Conservation (phyloP, 371 early-diverging fungal genomes). For the Mortierella polycephala region DNA sequence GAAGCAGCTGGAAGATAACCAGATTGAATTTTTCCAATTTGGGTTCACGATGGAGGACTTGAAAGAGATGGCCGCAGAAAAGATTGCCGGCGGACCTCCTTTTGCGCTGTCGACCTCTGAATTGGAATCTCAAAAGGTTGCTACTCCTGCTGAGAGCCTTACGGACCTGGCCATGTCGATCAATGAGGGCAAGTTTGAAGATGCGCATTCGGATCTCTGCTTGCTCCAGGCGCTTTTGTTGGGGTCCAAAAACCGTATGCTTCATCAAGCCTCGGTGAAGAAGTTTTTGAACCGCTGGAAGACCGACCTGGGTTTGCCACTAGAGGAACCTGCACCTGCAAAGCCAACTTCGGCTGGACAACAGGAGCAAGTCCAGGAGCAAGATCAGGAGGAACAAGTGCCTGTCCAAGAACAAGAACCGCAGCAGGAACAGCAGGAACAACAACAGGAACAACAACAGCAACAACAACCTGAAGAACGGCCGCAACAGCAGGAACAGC, state of each 20-base stretch:
- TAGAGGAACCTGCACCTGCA: constrained; percentile 17
- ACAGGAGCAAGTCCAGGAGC: constrained; percentile 5
- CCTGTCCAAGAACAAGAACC: not conserved
- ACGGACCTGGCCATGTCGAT: constrained; percentile 34
- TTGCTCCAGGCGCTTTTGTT: constrained; percentile 36
- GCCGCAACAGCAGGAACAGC: constrained; percentile 1
- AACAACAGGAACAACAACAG: constrained; percentile 6
- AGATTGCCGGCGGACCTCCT: constrained; percentile 37
- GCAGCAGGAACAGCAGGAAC: constrained; percentile 2
- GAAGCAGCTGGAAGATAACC: constrained; percentile 41
- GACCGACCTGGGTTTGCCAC: constrained; percentile 35
- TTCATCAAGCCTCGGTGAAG: constrained; percentile 40
- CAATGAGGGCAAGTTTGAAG: constrained; percentile 26
- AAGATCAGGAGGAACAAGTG: not conserved
- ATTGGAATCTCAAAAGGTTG: constrained; percentile 18
- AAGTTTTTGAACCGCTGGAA: constrained; percentile 52
- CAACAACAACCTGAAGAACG: constrained; percentile 6
- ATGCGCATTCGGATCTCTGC: constrained; percentile 38
- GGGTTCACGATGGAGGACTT: constrained; percentile 37
- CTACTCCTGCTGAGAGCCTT: constrained; percentile 12
- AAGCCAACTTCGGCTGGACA: not conserved
- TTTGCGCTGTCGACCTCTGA: constrained; percentile 47
- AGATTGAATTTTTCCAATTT: constrained; percentile 50
- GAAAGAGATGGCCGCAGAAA: constrained; percentile 42
- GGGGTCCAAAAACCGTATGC: constrained; percentile 45